phyloP scores from a whole-genome alignment of 1,284 basidiomycete species.

The Heliocybe sulcata region DNA sequence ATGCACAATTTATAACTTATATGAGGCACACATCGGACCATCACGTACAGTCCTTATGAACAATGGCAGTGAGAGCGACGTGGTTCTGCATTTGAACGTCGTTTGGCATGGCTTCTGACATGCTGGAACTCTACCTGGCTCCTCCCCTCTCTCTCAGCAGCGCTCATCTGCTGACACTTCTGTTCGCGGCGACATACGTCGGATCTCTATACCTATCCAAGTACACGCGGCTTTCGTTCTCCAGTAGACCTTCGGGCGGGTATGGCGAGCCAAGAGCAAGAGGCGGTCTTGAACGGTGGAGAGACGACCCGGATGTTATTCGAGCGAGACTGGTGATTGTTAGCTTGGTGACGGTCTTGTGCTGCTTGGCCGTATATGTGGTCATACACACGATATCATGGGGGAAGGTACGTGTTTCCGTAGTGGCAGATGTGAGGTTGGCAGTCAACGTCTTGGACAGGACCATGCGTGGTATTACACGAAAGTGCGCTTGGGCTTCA shows the following conservation, averaged over 20 bases:
- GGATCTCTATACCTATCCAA: constrained; percentile 59
- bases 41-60: not conserved
- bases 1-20: too few relatives aligned
- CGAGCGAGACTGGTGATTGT: constrained; percentile 58
- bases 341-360: constrained; percentile 44
- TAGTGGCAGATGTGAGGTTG: constrained; percentile 6
- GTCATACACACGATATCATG: constrained; percentile 6
- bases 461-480: constrained; percentile 13
- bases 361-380: constrained; percentile 32
- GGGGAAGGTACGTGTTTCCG: constrained; percentile 16
- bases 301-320: constrained; percentile 74
- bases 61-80: not conserved
- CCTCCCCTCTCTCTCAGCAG: constrained; percentile 18
- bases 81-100: not conserved
- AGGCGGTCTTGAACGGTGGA: constrained; percentile 29
- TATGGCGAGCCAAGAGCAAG: constrained; percentile 20
- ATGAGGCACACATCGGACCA: too few relatives aligned
- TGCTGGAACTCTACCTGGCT: not conserved
- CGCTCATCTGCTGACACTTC: constrained; percentile 40
- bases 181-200: constrained; percentile 49
- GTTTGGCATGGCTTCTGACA: not conserved
- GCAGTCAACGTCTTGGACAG: not conserved
- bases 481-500: constrained; percentile 21
- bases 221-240: constrained; percentile 43
- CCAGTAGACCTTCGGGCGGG: constrained; percentile 17